phyloP scores from a whole-genome alignment of 2,329 filamentous ascomycete species.

The Paecilomyces formosus region DNA sequence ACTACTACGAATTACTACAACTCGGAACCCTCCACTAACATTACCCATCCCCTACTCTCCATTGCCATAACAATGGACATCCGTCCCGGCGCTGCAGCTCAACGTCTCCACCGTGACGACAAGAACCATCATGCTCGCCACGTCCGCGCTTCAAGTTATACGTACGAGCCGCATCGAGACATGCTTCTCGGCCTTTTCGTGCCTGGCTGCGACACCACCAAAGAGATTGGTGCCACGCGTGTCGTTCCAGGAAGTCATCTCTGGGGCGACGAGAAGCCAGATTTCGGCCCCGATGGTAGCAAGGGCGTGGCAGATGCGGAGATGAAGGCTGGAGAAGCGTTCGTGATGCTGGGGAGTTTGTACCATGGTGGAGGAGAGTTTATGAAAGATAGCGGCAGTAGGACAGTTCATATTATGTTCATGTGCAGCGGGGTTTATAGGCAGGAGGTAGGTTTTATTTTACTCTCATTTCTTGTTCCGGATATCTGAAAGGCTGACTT shows the following conservation, averaged over 20 bases:
- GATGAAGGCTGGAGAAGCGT: slow-evolving; percentile 28
- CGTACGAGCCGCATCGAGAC: slow-evolving; percentile 19
- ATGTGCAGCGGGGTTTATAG: slow-evolving; percentile 31
- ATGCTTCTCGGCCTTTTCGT: slow-evolving; percentile 31
- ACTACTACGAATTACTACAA: slow-evolving; percentile 29
- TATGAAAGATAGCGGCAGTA: slow-evolving; percentile 17
- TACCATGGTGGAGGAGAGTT: slow-evolving; percentile 31
- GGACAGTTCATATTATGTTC: slow-evolving; percentile 34
- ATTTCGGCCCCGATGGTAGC: slow-evolving; percentile 21
- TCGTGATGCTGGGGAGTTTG: slow-evolving; percentile 32
- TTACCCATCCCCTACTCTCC: slow-evolving; percentile 28
- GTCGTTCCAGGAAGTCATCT: slow-evolving; percentile 32
- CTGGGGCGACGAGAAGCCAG: slow-evolving; percentile 31
- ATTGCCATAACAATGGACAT: slow-evolving; percentile 32
- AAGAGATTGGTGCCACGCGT: slow-evolving; percentile 30
- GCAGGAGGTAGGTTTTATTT: slow-evolving; percentile 18
- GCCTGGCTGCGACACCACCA: slow-evolving; percentile 25
- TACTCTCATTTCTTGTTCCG: background rate
- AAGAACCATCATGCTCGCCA: slow-evolving; percentile 28
- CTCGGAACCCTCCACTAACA: slow-evolving; percentile 18
- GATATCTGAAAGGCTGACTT: background rate
- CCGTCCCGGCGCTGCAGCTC: slow-evolving; percentile 22
- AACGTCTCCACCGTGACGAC: slow-evolving; percentile 31
- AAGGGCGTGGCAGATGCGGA: slow-evolving; percentile 24
- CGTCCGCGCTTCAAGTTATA: slow-evolving; percentile 10